Conservation (phyloP, 2,329 filamentous ascomycete species). For the Huntiella decipiens region DNA sequence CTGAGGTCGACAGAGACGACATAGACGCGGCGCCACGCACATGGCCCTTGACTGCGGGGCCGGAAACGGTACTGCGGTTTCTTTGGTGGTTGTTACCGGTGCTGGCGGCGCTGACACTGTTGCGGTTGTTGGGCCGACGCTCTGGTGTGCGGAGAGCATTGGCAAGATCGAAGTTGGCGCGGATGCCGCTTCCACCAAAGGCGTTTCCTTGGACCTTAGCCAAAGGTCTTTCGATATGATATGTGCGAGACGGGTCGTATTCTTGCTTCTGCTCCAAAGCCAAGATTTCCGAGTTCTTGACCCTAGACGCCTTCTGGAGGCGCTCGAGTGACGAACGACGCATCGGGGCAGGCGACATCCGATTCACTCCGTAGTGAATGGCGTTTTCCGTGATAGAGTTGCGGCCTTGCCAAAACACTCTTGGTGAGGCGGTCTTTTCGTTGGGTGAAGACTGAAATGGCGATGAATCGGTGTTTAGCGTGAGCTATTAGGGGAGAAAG, state of each 20-base stretch:
- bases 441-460: constrained; percentile 73
- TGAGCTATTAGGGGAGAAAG: constrained; percentile 31
- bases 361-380: constrained; percentile 36
- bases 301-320: constrained; percentile 79
- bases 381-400: constrained; percentile 57
- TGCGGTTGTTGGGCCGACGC: constrained; percentile 21
- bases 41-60: constrained; percentile 11
- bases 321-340: constrained; percentile 88
- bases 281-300: constrained; percentile 97
- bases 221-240: constrained; percentile 58
- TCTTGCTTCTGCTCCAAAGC: constrained; percentile 80
- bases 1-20: constrained; percentile 7
- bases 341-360: constrained; percentile 45
- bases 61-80: constrained; percentile 27
- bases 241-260: constrained; percentile 65
- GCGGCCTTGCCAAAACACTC: constrained; percentile 78
- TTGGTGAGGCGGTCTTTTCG: constrained; percentile 32
- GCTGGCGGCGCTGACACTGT: not conserved
- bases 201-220: constrained; percentile 58
- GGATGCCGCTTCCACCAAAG: constrained; percentile 38
- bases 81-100: constrained; percentile 16
- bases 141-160: constrained; percentile 17
- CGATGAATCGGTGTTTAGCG: constrained; percentile 54
- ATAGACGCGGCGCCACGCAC: constrained; percentile 14
- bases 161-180: constrained; percentile 22